Conservation (phyloP, 441 rosid genomes). For the Geranium incanum region DNA sequence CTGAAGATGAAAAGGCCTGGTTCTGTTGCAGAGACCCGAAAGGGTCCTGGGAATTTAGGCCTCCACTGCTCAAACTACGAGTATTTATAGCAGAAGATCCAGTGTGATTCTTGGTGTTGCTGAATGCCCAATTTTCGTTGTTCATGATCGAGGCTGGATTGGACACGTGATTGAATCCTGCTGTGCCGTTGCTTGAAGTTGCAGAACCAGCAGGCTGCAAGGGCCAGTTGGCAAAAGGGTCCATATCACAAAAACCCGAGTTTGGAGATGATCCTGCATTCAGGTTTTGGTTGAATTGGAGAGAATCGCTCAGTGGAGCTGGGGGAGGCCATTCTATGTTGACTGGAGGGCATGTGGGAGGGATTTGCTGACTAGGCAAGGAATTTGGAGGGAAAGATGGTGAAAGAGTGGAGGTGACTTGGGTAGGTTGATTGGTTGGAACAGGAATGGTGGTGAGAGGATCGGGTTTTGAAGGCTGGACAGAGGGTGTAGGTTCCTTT, state of each 20-base stretch:
- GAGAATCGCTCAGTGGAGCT: neutral
- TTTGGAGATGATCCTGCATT: neutral
- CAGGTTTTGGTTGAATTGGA: neutral
- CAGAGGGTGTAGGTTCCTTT: neutral
- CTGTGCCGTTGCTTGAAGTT: neutral
- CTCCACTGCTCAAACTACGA: constrained; percentile 27
- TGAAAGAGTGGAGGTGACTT: neutral
- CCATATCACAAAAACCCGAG: neutral
- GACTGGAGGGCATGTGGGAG: neutral
- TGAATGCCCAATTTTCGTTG: constrained; percentile 47
- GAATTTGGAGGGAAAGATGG: neutral
- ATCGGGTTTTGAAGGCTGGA: neutral
- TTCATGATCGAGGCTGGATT: neutral
- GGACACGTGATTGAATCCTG: neutral
- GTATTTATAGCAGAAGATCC: constrained; percentile 23
- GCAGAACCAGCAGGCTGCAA: neutral
- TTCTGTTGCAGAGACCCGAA: constrained; percentile 49
- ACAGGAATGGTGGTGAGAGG: neutral
- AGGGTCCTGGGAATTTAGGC: constrained; percentile 36
- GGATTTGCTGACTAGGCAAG: neutral
- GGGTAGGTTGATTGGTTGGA: neutral
- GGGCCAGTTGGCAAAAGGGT: neutral
- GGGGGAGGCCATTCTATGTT: neutral
- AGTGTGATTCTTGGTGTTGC: constrained; percentile 24
- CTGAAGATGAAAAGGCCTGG: constrained; percentile 35